Evolutionary conservation across 2,329 filamentous ascomycete genomes (phyloP), one percentile per base, ranked within the genome.

Genomic region (Grosmannia penicillata): DNA sequence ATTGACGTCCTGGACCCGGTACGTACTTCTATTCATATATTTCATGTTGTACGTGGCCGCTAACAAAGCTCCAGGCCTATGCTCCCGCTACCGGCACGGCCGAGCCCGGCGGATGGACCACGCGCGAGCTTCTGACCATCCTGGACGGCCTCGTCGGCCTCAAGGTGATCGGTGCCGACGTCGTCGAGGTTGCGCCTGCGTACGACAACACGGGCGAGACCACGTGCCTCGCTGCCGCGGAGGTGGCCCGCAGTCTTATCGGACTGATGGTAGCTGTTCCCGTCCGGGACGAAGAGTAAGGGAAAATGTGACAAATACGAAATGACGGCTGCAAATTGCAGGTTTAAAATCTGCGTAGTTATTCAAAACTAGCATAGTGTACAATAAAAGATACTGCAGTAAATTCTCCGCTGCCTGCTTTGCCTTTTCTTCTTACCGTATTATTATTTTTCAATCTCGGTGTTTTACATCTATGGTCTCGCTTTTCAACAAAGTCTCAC

Each of bases 31-130:
- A 8, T 15, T 30, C 14, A 2, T n/a, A 34, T 9, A 15, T 14
- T 8, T 32, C 10, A 15, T 33, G n/a, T 24, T 8, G 19, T 18
- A 14, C 7, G 3, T 9, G 8, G 2, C 13, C 8, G 8, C 11
- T 25, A 24, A 8, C 37, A 19, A 22, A 38, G 11, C 21, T 13
- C 17, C 21, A 41, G 39, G 31, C 39, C 10, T 41, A 33, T 21
- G 39, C 39, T 9, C 28, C 39, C 33, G 81, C 77, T 3, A 86
- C 81, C 0, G 82, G 82, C 1, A 89, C 82, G 0, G 78, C 82
- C 0, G 82, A 87, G 55, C 76, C 81, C 0, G 82, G 82, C 36
- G 82, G 82, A 15, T 89, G 82, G 82, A 83, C 79, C 3, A 83
- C 76, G 5, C 66, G 82, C 26, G 82, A 89, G 56, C 61, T 91